A percentile compares a stretch with the other conserved stretches of the same genome.
Conservation (phyloP, 148 eudicot genomes). For the Camellia granthamiana region DNA sequence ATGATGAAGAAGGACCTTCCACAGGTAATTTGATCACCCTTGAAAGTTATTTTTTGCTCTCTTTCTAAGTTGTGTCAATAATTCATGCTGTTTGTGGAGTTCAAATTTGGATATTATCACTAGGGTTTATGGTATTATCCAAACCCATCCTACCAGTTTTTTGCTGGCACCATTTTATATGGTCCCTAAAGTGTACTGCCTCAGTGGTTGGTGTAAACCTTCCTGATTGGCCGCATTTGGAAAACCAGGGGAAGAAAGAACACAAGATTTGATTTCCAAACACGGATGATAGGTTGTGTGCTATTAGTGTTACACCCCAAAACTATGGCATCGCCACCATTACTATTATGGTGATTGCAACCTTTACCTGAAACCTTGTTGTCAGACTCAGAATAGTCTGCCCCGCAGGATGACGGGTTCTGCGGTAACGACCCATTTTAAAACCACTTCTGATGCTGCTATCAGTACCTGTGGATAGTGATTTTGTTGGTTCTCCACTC, state of each 20-base stretch:
- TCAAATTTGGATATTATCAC: not conserved
- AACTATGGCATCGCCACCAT: no score
- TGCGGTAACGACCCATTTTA: no score
- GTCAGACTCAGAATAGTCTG: no score
- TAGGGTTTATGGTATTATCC: not conserved
- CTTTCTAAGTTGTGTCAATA: not conserved
- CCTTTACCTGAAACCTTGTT: no score
- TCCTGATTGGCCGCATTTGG: not conserved
- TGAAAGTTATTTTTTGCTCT: not conserved
- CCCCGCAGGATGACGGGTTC: no score
- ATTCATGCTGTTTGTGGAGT: not conserved
- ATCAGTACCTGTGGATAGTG: no score
- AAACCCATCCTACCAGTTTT: not conserved
- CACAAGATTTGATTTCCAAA: not conserved
- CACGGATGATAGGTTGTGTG: not conserved
- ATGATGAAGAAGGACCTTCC: constrained; percentile 99
- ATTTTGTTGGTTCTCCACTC: no score
- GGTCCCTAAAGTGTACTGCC: not conserved
- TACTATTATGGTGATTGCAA: no score
- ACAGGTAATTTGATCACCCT: constrained; percentile 48
- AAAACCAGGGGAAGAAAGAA: not conserved
- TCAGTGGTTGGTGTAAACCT: not conserved
- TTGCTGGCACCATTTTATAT: not conserved
- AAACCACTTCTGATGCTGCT: no score
- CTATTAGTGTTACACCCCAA: not conserved